phyloP scores from a whole-genome alignment of 805 yeast species.

The Myxozyma geophila region DNA sequence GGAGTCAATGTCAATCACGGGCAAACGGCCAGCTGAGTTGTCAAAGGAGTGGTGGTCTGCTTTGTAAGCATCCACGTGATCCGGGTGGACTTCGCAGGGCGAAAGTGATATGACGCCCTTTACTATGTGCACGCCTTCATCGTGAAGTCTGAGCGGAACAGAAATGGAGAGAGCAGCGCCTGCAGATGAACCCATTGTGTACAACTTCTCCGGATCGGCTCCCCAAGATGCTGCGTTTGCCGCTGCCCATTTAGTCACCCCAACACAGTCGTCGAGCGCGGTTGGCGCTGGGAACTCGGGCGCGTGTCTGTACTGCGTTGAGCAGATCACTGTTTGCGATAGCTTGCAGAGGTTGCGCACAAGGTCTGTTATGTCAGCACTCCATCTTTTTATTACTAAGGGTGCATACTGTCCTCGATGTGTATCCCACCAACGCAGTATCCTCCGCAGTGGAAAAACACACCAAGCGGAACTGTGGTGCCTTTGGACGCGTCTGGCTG shows the following conservation, averaged over 20 bases:
- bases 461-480: conserved; percentile 12
- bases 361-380: conserved; percentile 1
- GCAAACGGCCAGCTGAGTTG: conserved; percentile 8
- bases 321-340: conserved; percentile 17
- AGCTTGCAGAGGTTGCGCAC: conserved; percentile 17
- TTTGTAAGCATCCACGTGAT: conserved; percentile 4
- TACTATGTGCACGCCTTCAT: conserved; percentile 14
- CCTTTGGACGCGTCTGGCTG: conserved; percentile 14
- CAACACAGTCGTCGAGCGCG: conserved; percentile 19
- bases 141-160: conserved; percentile 8
- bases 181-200: conserved; percentile 18
- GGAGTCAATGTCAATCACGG: conserved; percentile 15
- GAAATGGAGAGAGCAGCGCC: conserved; percentile 20
- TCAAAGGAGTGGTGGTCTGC: conserved; percentile 11
- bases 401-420: conserved; percentile 7
- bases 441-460: conserved; percentile 22
- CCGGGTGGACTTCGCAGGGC: conserved; percentile 15
- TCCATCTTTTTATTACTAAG: not conserved
- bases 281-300: conserved; percentile 19
- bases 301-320: conserved; percentile 22
- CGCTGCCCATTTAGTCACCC: conserved; percentile 15
- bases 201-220: conserved; percentile 4
- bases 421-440: conserved; percentile 18
- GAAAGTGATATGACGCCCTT: conserved; percentile 10
- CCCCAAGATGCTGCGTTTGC: conserved; percentile 11